A percentile compares a stretch with the other conserved stretches of the same genome.
phyloP scores from a whole-genome alignment of 768 basidiomycete species.

The Podaxis carcinomalis region DNA sequence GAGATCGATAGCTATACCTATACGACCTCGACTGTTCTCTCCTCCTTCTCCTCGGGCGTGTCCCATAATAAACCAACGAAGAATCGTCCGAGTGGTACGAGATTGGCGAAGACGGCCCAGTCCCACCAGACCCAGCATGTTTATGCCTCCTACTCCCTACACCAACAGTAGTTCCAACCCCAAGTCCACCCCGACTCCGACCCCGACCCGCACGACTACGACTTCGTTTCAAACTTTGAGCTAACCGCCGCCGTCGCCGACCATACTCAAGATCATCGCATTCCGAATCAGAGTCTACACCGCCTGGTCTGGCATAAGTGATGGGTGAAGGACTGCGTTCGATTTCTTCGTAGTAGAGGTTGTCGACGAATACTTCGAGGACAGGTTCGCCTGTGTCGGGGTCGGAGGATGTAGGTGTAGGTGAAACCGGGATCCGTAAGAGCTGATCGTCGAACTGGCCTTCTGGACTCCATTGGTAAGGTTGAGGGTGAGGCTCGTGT shows the following conservation, averaged over 20 bases:
- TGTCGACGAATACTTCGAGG: constrained; percentile 7
- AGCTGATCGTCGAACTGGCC: constrained; percentile 3
- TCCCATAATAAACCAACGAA: neutral
- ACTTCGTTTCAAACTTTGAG: neutral
- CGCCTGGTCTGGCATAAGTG: neutral
- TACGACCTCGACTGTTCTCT: constrained; percentile 22
- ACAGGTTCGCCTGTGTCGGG: neutral
- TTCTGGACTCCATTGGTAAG: neutral
- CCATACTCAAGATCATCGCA: neutral
- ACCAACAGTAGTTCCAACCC: neutral
- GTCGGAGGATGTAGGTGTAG: neutral
- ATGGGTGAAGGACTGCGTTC: constrained; percentile 11
- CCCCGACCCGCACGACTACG: neutral
- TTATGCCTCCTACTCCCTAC: neutral
- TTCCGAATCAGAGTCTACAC: neutral
- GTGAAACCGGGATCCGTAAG: neutral
- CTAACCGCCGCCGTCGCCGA: neutral
- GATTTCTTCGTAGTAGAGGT: neutral
- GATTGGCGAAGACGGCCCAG: constrained; percentile 1
- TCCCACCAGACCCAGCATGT: neutral
- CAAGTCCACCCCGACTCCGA: neutral
- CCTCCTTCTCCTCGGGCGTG: constrained; percentile 15
- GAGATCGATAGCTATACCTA: constrained; percentile 22
- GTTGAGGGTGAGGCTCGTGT: neutral
- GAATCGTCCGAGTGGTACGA: constrained; percentile 11